Evolutionary conservation across 495 filamentous ascomycete genomes (phyloP).

Genomic region (Hypoxylon crocopeplum): DNA sequence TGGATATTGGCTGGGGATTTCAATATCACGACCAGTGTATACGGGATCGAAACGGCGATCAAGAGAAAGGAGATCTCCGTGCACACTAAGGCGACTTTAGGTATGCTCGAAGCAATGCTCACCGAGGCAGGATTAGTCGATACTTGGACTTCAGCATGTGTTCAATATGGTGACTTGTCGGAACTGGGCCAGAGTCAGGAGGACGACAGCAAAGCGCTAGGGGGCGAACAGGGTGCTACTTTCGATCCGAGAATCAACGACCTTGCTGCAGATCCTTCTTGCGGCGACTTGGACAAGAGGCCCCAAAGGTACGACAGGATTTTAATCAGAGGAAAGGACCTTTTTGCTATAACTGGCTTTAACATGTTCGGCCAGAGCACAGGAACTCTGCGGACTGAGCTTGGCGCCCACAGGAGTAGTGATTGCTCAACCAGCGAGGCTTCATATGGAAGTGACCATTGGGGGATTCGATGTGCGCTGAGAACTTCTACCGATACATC

Average conservation of each 20-base stretch:
- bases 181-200: constrained; percentile 28
- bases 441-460: constrained; percentile 62
- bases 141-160: constrained; percentile 49
- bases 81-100: constrained; percentile 41
- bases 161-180: constrained; percentile 39
- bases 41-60: constrained; percentile 56
- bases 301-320: constrained; percentile 67
- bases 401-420: background rate
- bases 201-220: constrained; percentile 31
- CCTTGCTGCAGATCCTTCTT: constrained; percentile 53
- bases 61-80: constrained; percentile 52
- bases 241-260: constrained; percentile 60
- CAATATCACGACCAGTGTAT: constrained; percentile 60
- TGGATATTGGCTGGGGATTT: constrained; percentile 66
- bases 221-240: constrained; percentile 64
- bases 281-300: constrained; percentile 49
- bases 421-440: background rate
- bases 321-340: constrained; percentile 49
- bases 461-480: constrained; percentile 58
- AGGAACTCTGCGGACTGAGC: background rate
- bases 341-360: constrained; percentile 47
- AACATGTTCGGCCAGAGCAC: constrained; percentile 54
- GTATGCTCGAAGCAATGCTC: constrained; percentile 44
- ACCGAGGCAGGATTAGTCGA: constrained; percentile 47
- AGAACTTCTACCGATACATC: constrained; percentile 26